phyloP scores from a whole-genome alignment of 139 green algal species.

The Tetradesmus obliquus region DNA sequence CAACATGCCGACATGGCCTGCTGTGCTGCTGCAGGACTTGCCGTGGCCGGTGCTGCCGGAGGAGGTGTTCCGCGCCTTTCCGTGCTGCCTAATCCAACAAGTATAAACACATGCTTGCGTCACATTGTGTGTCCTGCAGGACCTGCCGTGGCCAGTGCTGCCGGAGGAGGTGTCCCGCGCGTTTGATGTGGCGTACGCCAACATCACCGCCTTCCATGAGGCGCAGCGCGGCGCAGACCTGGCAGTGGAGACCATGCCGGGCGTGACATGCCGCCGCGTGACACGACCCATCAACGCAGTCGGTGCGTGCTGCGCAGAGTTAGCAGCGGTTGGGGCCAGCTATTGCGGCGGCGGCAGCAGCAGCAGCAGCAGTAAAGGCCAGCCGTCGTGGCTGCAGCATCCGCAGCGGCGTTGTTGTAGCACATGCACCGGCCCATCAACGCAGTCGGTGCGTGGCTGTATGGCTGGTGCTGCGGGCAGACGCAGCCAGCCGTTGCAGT shows the following conservation, averaged over 20 bases:
- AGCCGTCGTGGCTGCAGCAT: too few species aligned
- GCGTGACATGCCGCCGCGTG: conserved; percentile 86
- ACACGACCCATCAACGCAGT: conserved; percentile 72
- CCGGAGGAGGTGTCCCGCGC: conserved; percentile 75
- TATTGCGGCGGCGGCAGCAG: too few species aligned
- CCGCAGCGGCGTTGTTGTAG: too few species aligned
- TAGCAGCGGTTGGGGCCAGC: too few species aligned
- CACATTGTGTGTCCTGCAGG: conserved; percentile 48
- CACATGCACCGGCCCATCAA: conserved; percentile 82
- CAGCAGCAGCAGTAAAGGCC: too few species aligned
- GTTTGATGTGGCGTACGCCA: conserved; percentile 96
- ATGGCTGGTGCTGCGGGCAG: too few species aligned
- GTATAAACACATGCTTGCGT: too few species aligned
- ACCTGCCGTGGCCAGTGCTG: conserved; percentile 82
- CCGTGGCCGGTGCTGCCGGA: conserved; percentile 78
- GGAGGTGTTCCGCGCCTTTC: conserved; percentile 64
- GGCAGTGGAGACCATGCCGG: conserved; percentile 94
- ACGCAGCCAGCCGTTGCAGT: background rate
- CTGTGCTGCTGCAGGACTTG: conserved; percentile 66
- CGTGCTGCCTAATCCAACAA: too few species aligned
- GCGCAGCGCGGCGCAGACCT: conserved; percentile 78
- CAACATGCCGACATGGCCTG: background rate
- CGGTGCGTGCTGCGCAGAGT: too few species aligned
- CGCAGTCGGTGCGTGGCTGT: conserved; percentile 1
- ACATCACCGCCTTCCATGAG: conserved; percentile 95